phyloP scores from a whole-genome alignment of 805 yeast genomes.

The Kazachstania psychrophila region DNA sequence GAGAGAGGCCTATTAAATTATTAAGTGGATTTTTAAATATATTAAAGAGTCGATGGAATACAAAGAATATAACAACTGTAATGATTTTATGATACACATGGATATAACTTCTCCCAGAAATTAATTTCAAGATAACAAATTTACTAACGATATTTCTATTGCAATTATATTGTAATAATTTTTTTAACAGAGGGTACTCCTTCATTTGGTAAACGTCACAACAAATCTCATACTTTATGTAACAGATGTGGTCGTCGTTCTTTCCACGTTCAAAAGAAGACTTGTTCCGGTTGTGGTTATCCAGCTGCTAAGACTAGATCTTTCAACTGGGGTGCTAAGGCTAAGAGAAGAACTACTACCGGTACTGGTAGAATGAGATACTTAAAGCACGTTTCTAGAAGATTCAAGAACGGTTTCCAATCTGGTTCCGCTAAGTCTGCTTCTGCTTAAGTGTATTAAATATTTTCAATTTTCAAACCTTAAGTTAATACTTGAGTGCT shows the following conservation, averaged over 20 bases:
- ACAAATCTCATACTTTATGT: constrained; percentile 98
- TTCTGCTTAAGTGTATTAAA: constrained; percentile 40
- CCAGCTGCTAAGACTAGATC: constrained; percentile 99
- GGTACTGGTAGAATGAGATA: constrained; percentile 99
- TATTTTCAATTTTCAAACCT: too few relatives aligned
- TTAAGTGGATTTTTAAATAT: too few relatives aligned
- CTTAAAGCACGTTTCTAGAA: constrained; percentile 94
- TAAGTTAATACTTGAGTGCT: too few relatives aligned
- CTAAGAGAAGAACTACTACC: constrained; percentile 98
- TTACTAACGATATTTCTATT: neutral
- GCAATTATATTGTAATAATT: constrained; percentile 8
- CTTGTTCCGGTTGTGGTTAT: constrained; percentile 98
- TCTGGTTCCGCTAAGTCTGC: constrained; percentile 48
- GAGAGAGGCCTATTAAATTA: too few relatives aligned
- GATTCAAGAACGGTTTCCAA: constrained; percentile 99
- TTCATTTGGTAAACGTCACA: constrained; percentile 99
- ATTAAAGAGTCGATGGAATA: too few relatives aligned
- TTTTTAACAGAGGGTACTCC: constrained; percentile 86
- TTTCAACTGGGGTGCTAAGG: constrained; percentile 98
- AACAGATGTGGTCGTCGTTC: constrained; percentile 98
- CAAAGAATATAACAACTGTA: too few relatives aligned
- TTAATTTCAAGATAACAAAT: neutral
- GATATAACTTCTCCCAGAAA: too few relatives aligned
- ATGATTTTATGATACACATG: too few relatives aligned
- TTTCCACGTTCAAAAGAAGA: constrained; percentile 98